These are phyloP conservation scores for Rhizophora apiculata DNA, from an alignment of 345 rosid genomes.

Conservation along the genomic window DNA sequence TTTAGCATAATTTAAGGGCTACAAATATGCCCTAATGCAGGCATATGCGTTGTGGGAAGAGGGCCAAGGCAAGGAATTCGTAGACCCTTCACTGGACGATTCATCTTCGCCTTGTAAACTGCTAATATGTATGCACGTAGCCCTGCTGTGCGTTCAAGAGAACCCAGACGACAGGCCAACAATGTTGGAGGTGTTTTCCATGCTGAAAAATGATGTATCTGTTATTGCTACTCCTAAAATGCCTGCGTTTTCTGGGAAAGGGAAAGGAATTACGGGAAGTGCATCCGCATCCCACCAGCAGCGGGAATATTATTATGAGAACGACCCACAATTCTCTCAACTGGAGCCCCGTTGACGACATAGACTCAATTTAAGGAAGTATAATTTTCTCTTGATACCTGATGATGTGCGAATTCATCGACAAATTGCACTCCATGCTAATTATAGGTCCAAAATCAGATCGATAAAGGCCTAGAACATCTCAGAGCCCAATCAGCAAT, in stretches of 20 bases:
- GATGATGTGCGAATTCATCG: too few relatives aligned
- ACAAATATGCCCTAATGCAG: background rate
- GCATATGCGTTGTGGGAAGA: conserved; percentile 29
- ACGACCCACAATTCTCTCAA: conserved; percentile 27
- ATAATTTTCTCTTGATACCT: too few relatives aligned
- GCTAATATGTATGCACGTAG: conserved; percentile 31
- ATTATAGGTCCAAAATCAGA: too few relatives aligned
- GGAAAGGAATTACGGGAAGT: background rate
- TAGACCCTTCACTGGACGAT: conserved; percentile 33
- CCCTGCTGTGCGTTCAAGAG: conserved; percentile 34
- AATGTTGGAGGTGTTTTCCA: conserved; percentile 27
- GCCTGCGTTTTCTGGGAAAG: conserved; percentile 32
- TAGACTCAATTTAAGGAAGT: background rate
- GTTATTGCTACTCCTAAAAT: conserved; percentile 16
- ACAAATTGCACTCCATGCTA: too few relatives aligned
- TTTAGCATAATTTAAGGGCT: background rate
- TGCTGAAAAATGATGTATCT: conserved; percentile 18
- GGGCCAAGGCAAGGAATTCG: conserved; percentile 19
- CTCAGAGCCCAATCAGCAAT: too few relatives aligned
- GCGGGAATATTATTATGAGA: conserved; percentile 18
- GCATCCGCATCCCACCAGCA: background rate
- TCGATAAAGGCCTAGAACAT: too few relatives aligned
- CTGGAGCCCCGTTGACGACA: conserved; percentile 27
- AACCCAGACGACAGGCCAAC: conserved; percentile 29
- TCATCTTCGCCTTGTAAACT: conserved; percentile 17